Evolutionary conservation across 169 alveolate genomes (phyloP).

Genomic region (Theileria annulata): DNA sequence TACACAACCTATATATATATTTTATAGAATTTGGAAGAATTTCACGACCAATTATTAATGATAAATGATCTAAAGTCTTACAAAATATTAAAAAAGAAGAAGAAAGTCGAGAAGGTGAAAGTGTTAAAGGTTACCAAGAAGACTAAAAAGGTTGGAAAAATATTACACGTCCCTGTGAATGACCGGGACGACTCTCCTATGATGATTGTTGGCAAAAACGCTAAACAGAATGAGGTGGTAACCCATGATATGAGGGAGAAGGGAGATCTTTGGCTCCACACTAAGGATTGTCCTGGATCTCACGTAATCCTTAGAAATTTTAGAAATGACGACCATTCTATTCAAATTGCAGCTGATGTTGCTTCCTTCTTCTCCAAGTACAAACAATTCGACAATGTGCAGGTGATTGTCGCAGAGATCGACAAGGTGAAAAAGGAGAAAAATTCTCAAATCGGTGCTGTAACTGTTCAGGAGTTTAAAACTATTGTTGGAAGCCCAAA

Average conservation of each 20-base stretch:
- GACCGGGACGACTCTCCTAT: constrained; percentile 70
- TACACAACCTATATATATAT: neutral
- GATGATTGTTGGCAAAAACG: constrained; percentile 73
- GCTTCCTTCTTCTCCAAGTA: constrained; percentile 75
- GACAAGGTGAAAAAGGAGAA: constrained; percentile 64
- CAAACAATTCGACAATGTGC: constrained; percentile 35
- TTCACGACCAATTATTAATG: constrained; percentile 39
- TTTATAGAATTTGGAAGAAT: constrained; percentile 34
- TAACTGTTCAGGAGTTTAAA: constrained; percentile 58
- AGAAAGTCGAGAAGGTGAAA: constrained; percentile 45
- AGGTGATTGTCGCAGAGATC: constrained; percentile 67
- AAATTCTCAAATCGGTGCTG: constrained; percentile 73
- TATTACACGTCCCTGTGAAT: constrained; percentile 59
- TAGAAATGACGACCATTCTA: constrained; percentile 60
- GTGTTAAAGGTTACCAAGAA: constrained; percentile 54
- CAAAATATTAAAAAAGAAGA: constrained; percentile 48
- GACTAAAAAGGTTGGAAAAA: constrained; percentile 63
- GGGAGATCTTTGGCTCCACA: constrained; percentile 77
- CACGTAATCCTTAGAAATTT: constrained; percentile 71
- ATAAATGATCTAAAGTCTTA: constrained; percentile 57
- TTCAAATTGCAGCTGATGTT: constrained; percentile 77
- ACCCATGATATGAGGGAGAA: constrained; percentile 68
- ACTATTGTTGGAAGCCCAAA: constrained; percentile 63
- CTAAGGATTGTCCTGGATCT: constrained; percentile 76
- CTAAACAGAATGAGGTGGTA: constrained; percentile 74